Evolutionary conservation across 352 stramenopile genomes (phyloP).

Genomic region (Phytophthora megakarya): DNA sequence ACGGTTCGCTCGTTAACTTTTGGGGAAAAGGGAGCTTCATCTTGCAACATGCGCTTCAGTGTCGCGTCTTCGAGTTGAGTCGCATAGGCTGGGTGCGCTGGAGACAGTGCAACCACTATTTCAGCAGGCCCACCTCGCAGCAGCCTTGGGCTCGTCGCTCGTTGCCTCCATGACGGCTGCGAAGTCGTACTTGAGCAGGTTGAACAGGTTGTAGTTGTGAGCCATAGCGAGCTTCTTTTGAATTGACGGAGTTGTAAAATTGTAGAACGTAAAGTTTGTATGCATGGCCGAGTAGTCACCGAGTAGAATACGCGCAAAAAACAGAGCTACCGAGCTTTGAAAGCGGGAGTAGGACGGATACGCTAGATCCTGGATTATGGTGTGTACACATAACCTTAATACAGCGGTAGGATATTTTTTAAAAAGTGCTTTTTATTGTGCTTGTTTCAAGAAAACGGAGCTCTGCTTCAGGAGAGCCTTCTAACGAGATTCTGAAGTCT

Average conservation of each 20-base stretch:
- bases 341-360: no score
- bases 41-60: neutral
- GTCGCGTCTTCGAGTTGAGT: neutral
- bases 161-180: slow-evolving; percentile 10
- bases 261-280: neutral
- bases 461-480: no score
- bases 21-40: slow-evolving; percentile 7
- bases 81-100: slow-evolving; percentile 2
- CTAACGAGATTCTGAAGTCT: no score
- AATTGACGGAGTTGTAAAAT: neutral
- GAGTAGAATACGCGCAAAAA: slow-evolving; percentile 8
- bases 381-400: no score
- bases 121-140: neutral
- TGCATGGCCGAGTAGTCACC: neutral
- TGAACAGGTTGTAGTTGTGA: neutral
- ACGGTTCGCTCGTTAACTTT: neutral
- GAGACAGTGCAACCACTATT: neutral
- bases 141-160: neutral
- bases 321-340: neutral
- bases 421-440: no score
- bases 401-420: no score
- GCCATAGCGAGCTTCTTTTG: no score
- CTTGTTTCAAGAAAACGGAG: no score
- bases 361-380: no score
- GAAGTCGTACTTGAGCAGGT: slow-evolving; percentile 2